phyloP scores from a whole-genome alignment of 2,329 filamentous ascomycete genomes.

The Sporothrix euskadiensis region DNA sequence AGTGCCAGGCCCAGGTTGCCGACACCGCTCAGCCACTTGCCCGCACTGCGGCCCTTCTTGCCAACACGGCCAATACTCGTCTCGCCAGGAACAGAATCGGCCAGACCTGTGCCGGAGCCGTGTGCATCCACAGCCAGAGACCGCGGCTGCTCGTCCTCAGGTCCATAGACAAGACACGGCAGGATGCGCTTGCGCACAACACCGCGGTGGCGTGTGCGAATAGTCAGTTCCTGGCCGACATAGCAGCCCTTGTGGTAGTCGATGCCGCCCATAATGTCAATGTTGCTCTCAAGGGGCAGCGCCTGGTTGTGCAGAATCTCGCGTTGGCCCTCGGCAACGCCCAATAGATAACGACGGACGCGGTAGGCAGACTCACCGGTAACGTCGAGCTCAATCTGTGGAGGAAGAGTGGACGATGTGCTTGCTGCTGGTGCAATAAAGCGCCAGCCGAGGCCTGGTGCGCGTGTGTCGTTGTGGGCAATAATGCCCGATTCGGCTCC shows the following conservation, averaged over 20 bases:
- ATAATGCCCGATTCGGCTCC: constrained; percentile 35
- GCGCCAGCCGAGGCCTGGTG: constrained; percentile 58
- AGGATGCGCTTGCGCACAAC: constrained; percentile 89
- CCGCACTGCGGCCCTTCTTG: constrained; percentile 68
- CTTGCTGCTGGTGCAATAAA: constrained; percentile 40
- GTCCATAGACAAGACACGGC: constrained; percentile 71
- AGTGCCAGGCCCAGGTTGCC: constrained; percentile 86
- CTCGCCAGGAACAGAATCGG: constrained; percentile 46
- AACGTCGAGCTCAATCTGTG: neutral
- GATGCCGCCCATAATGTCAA: constrained; percentile 81
- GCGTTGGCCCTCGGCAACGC: constrained; percentile 79
- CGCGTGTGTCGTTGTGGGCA: constrained; percentile 53
- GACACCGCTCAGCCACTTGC: constrained; percentile 72
- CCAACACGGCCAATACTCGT: constrained; percentile 54
- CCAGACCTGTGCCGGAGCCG: constrained; percentile 46
- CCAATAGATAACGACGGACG: constrained; percentile 73
- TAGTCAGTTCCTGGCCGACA: constrained; percentile 93
- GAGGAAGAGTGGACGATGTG: constrained; percentile 15
- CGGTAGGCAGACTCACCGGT: constrained; percentile 62
- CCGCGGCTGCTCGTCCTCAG: constrained; percentile 42
- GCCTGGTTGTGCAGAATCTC: constrained; percentile 73
- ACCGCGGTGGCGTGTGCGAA: constrained; percentile 90
- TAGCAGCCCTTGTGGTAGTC: constrained; percentile 98
- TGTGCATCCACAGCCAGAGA: constrained; percentile 41
- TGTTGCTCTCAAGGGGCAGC: constrained; percentile 83